Evolutionary conservation across 495 filamentous ascomycete species (phyloP).

Genomic region (Pseudevernia furfuracea): DNA sequence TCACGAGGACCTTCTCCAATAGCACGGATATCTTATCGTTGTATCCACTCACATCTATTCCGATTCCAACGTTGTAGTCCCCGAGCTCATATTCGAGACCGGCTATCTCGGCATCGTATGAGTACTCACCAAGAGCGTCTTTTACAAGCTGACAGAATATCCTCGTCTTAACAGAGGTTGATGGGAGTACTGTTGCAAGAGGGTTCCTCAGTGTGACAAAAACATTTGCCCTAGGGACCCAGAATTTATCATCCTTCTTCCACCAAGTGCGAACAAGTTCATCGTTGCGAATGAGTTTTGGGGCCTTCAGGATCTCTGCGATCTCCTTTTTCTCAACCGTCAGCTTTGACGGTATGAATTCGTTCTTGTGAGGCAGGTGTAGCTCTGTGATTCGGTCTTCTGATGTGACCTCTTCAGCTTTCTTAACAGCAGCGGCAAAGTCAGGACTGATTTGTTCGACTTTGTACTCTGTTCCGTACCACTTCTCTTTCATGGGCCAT

Average conservation of each 20-base stretch:
- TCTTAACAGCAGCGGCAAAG: slow-evolving; percentile 59
- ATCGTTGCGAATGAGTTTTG: slow-evolving; percentile 83
- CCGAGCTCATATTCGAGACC: slow-evolving; percentile 77
- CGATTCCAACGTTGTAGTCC: slow-evolving; percentile 62
- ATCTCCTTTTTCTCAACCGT: slow-evolving; percentile 92
- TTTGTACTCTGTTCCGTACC: slow-evolving; percentile 96
- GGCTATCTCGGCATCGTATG: slow-evolving; percentile 92
- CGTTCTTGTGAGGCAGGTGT: slow-evolving; percentile 86
- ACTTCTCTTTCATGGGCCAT: slow-evolving; percentile 87
- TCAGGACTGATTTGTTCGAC: slow-evolving; percentile 72
- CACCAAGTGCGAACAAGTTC: slow-evolving; percentile 81
- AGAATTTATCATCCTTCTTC: slow-evolving; percentile 98
- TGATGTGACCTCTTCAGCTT: slow-evolving; percentile 50
- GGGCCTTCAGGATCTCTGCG: slow-evolving; percentile 60
- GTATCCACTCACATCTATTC: slow-evolving; percentile 78
- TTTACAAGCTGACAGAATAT: slow-evolving; percentile 82
- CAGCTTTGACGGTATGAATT: slow-evolving; percentile 90
- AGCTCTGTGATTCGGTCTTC: slow-evolving; percentile 58
- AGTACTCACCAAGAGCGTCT: slow-evolving; percentile 87
- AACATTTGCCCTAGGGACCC: slow-evolving; percentile 91
- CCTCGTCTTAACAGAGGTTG: slow-evolving; percentile 65
- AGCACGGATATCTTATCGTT: slow-evolving; percentile 93
- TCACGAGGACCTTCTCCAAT: slow-evolving; percentile 80
- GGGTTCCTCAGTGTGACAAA: slow-evolving; percentile 74
- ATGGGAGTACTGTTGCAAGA: slow-evolving; percentile 65